Evolutionary conservation across 1,284 basidiomycete genomes (phyloP), one percentile per base, ranked within the genome.

Genomic region (Boletus sp.): DNA sequence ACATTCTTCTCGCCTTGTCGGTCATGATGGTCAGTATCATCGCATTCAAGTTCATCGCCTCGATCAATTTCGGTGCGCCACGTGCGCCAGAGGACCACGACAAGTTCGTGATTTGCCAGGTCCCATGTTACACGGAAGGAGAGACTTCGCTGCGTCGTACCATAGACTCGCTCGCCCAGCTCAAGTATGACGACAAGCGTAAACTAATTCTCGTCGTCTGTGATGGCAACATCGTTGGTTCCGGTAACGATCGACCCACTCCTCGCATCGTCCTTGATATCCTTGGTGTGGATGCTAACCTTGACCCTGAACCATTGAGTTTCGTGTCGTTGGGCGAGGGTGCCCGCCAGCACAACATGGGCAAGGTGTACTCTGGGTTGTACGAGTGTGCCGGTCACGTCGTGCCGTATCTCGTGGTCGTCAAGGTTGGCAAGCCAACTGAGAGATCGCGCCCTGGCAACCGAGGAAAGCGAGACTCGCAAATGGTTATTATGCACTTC

Each of bases 101-200:
- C 76, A 97, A 97, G 71, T 98, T 98, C 58, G 93, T 99, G 55
- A 93, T 99, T 56, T 97, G 94, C 66, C 96, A 98, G 66, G 93
- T 99, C 0, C 94, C 94, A 5, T 96, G 94, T 81, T 98, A 97
- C 66, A 97, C 94, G 1, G 93, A 97, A 76, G 94, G 92, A 56
- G 89, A 95, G 58, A 72, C 80, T 27, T 97, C 92, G 3, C 76
- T 99, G 52, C 80, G 88, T 52, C 78, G 77, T 60, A 98, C 95
- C 5, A 95, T 99, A 67, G 92, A 99, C 67, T 97, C 94, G 16
- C 74, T 99, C 48, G 91, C 95, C 3, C 19, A 87, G 62, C 78
- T 97, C 68, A 94, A 92, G 69, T 99, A 98, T 65, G 94, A 99
- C 63, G 94, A 99, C 74, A 99, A 98, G 72, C 89, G 94, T 48